A percentile compares a stretch with the other conserved stretches of the same genome.
phyloP scores from a whole-genome alignment of 2,329 filamentous ascomycete genomes.

The Aphanocladium album region DNA sequence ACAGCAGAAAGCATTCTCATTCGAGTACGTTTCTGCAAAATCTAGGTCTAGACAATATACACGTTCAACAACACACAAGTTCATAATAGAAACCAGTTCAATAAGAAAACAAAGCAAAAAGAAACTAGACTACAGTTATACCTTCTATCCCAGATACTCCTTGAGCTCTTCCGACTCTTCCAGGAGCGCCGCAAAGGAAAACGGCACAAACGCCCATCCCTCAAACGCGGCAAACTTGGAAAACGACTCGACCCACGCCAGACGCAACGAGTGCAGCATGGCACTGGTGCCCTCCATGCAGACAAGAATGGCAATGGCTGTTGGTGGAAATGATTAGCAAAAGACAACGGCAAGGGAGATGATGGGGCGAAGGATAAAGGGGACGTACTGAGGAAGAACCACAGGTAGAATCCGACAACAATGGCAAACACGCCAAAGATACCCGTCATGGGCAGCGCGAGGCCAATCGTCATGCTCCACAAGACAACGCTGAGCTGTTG shows the following conservation, averaged over 20 bases:
- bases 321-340: conserved; percentile 20
- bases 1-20: not conserved
- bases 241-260: conserved; percentile 97
- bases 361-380: too few relatives aligned
- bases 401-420: conserved; percentile 77
- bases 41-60: not conserved
- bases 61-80: not conserved
- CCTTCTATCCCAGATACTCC: conserved; percentile 45
- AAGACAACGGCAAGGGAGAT: not conserved
- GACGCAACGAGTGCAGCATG: conserved; percentile 86
- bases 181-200: conserved; percentile 77
- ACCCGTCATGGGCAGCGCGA: conserved; percentile 64
- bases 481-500: conserved; percentile 95
- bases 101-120: conserved; percentile 18
- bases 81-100: not conserved
- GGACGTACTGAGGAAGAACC: conserved; percentile 73
- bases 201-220: conserved; percentile 80
- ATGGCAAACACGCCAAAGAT: conserved; percentile 71
- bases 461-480: conserved; percentile 90
- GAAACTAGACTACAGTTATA: conserved; percentile 5
- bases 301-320: conserved; percentile 61
- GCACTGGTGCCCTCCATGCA: conserved; percentile 95
- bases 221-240: conserved; percentile 95
- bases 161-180: conserved; percentile 71
- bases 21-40: not conserved